Conservation (phyloP, 1,284 basidiomycete species). For the Melampsora americana region DNA sequence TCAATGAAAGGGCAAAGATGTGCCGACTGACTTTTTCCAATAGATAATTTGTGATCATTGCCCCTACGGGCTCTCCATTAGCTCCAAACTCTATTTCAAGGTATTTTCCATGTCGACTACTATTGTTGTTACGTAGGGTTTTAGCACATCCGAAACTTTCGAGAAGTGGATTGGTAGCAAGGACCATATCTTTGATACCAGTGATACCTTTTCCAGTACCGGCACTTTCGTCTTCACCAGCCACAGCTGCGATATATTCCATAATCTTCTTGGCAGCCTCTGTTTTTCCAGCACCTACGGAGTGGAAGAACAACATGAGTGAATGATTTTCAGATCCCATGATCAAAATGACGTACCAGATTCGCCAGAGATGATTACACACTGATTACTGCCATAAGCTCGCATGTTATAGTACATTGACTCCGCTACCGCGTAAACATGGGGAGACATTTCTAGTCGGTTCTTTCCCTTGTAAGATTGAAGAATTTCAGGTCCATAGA, state of each 20-base stretch:
- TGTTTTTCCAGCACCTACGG: slow-evolving; percentile 81
- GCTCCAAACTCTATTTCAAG: slow-evolving; percentile 98
- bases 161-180: slow-evolving; percentile 94
- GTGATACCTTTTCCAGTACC: slow-evolving; percentile 64
- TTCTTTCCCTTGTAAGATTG: slow-evolving; percentile 94
- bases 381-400: slow-evolving; percentile 98
- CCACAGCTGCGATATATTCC: slow-evolving; percentile 99
- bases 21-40: slow-evolving; percentile 71
- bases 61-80: slow-evolving; percentile 88
- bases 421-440: slow-evolving; percentile 97
- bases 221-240: slow-evolving; percentile 70
- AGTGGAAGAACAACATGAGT: slow-evolving; percentile 50
- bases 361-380: slow-evolving; percentile 99
- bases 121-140: slow-evolving; percentile 97
- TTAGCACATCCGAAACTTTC: slow-evolving; percentile 99
- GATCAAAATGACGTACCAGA: slow-evolving; percentile 56
- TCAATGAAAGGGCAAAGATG: not conserved
- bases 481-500: slow-evolving; percentile 86
- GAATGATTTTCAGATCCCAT: slow-evolving; percentile 45
- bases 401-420: slow-evolving; percentile 99
- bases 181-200: slow-evolving; percentile 99
- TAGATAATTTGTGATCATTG: slow-evolving; percentile 97
- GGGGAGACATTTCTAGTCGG: slow-evolving; percentile 92
- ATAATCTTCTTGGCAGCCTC: slow-evolving; percentile 98
- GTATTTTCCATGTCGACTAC: slow-evolving; percentile 98